A percentile compares a stretch with the other conserved stretches of the same genome.
These are phyloP conservation scores for Pseudevernia furfuracea DNA, from an alignment of 495 filamentous ascomycete species.

Conservation along the genomic window DNA sequence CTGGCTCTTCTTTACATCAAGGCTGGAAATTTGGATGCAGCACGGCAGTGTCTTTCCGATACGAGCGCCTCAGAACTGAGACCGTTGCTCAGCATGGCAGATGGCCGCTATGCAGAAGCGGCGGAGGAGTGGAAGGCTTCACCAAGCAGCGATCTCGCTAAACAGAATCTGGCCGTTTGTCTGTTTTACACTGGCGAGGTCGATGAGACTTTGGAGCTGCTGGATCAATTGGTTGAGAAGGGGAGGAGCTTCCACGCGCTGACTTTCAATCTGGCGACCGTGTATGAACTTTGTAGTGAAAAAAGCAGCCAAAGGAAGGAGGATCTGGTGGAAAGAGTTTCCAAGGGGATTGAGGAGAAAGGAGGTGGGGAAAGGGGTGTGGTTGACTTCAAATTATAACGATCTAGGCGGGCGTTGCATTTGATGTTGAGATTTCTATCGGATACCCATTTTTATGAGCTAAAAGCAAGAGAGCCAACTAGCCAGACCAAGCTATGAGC, in stretches of 20 bases:
- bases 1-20: slow-evolving; percentile 63
- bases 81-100: slow-evolving; percentile 69
- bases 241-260: slow-evolving; percentile 62
- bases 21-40: slow-evolving; percentile 67
- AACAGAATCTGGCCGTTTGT: slow-evolving; percentile 75
- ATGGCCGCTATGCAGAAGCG: slow-evolving; percentile 61
- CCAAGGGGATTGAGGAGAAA: slow-evolving; percentile 55
- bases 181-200: slow-evolving; percentile 71
- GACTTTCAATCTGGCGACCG: slow-evolving; percentile 81
- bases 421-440: background rate
- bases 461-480: slow-evolving; percentile 5
- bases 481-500: background rate
- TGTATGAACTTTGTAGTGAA: slow-evolving; percentile 89
- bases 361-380: slow-evolving; percentile 49
- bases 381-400: slow-evolving; percentile 70
- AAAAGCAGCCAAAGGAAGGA: slow-evolving; percentile 53
- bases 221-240: slow-evolving; percentile 55
- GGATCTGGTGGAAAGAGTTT: slow-evolving; percentile 57
- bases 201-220: slow-evolving; percentile 49
- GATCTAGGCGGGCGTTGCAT: background rate
- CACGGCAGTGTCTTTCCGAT: slow-evolving; percentile 43
- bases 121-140: slow-evolving; percentile 55
- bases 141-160: slow-evolving; percentile 45
- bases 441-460: slow-evolving; percentile 4
- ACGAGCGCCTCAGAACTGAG: slow-evolving; percentile 38